Evolutionary conservation across 495 filamentous ascomycete species (phyloP).

Genomic region (Hypoxylon trugodes): DNA sequence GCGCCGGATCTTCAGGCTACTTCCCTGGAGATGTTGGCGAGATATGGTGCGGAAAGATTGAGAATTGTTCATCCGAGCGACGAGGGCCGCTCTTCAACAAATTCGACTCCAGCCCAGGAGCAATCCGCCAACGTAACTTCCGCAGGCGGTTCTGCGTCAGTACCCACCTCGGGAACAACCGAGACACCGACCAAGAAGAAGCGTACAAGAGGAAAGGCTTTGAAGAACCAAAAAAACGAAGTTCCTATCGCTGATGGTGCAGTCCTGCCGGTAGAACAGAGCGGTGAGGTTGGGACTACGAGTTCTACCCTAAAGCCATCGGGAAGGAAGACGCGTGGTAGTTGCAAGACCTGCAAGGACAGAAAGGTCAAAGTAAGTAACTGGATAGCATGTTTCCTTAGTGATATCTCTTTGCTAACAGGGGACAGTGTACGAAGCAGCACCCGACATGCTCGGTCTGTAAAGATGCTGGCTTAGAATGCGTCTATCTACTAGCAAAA

Average conservation of each 20-base stretch:
- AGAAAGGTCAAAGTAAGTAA: slow-evolving; percentile 42
- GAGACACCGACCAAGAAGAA: slow-evolving; percentile 39
- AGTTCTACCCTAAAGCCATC: slow-evolving; percentile 32
- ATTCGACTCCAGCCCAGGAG: slow-evolving; percentile 32
- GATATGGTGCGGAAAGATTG: slow-evolving; percentile 55
- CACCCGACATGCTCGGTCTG: slow-evolving; percentile 52
- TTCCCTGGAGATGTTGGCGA: slow-evolving; percentile 55
- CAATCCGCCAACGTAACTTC: slow-evolving; percentile 13
- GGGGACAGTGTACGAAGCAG: slow-evolving; percentile 51
- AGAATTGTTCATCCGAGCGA: slow-evolving; percentile 56
- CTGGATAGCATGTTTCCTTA: not conserved
- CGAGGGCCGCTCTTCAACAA: slow-evolving; percentile 29
- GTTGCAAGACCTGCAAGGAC: slow-evolving; percentile 51
- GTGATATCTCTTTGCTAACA: slow-evolving; percentile 6
- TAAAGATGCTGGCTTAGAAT: slow-evolving; percentile 35
- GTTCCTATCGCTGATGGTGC: slow-evolving; percentile 27
- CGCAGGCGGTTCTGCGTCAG: slow-evolving; percentile 1
- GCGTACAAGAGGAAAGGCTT: slow-evolving; percentile 44
- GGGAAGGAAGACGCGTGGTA: slow-evolving; percentile 43
- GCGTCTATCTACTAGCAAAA: slow-evolving; percentile 48
- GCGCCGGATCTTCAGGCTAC: slow-evolving; percentile 54
- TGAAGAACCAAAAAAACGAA: slow-evolving; percentile 12
- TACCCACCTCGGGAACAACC: slow-evolving; percentile 2
- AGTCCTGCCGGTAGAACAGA: slow-evolving; percentile 21
- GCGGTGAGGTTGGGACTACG: slow-evolving; percentile 38